phyloP scores from a whole-genome alignment of 1,284 basidiomycete genomes.

The Trametes versicolor region DNA sequence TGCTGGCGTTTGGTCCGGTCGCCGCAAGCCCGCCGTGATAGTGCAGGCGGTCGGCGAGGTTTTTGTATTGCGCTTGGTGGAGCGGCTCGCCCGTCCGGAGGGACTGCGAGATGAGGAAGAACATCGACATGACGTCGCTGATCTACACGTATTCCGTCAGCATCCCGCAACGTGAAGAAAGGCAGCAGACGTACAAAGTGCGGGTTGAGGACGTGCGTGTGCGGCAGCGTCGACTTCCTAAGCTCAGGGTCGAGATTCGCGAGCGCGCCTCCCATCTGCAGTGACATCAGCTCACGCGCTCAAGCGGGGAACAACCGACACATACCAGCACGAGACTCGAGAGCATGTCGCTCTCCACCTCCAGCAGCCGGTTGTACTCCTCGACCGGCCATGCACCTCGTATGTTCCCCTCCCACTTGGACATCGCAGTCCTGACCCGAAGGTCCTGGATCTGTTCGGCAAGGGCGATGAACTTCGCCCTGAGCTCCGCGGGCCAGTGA shows the following conservation, averaged over 20 bases:
- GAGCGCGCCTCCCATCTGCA: conserved; percentile 54
- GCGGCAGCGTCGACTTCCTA: conserved; percentile 50
- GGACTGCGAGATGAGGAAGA: conserved; percentile 56
- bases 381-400: conserved; percentile 61
- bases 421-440: conserved; percentile 49
- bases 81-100: conserved; percentile 58
- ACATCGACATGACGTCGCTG: conserved; percentile 55
- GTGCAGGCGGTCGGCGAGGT: conserved; percentile 54
- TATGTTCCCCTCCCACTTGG: conserved; percentile 59
- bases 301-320: conserved; percentile 1
- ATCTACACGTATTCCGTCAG: conserved; percentile 43
- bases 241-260: conserved; percentile 50
- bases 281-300: background rate
- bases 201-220: conserved; percentile 58
- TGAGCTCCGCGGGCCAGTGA: conserved; percentile 44
- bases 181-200: conserved; percentile 50
- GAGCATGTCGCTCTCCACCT: conserved; percentile 56
- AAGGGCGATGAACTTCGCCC: conserved; percentile 46
- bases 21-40: conserved; percentile 49
- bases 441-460: conserved; percentile 51
- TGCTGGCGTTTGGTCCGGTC: conserved; percentile 22
- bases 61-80: conserved; percentile 54
- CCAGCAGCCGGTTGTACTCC: conserved; percentile 55
- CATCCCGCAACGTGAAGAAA: background rate
- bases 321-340: conserved; percentile 51